Evolutionary conservation across 2,329 filamentous ascomycete genomes (phyloP), one percentile per base, ranked within the genome.

Genomic region (Xylaria sp.): DNA sequence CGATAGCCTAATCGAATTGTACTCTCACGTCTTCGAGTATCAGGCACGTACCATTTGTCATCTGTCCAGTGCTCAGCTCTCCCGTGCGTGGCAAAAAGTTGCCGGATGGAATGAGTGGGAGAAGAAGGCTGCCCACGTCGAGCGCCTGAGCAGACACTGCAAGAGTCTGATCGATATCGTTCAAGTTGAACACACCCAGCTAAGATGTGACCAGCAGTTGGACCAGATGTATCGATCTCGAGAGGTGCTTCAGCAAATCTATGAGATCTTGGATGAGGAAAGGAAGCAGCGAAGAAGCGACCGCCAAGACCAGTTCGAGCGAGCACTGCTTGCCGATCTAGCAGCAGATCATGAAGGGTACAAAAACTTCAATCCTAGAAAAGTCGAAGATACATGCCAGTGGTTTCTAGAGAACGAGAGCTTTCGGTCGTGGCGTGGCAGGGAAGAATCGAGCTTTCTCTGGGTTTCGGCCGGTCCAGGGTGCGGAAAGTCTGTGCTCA

Each of bases 381-480:
- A 41, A 39, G 60, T 67, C n/a, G 2, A 36, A 39, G 15, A 20
- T n/a, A 67, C 60, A 9, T 67, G 65, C 41, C n/a, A 20, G 20
- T 67, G 65, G 65, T 59, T 67, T 18, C 41, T 63, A 5, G n/a
- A 59, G 15, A 25, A 67, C 28, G 1, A 4, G 3, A 48, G 23
- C 5, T 63, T 63, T 48, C 33, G 8, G 2, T 20, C 13, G 3
- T 67, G 59, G 59, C 60, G 54, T 1, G 60, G 59, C 36, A 54
- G n/a, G 10, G 3, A 9, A 13, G 15, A 28, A 33, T 67, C 65
- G 1, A 52, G 54, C 36, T 41, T 67, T 8, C 60, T 67, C 20
- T 67, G 65, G 65, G 46, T 63, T 18, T 67, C 65, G 1, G 65
- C 65, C 3, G 60, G 48, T 12, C 65, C 65, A n/a, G 65, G 65